Conservation (phyloP, 768 basidiomycete genomes). For the Amanita subjunquillea region DNA sequence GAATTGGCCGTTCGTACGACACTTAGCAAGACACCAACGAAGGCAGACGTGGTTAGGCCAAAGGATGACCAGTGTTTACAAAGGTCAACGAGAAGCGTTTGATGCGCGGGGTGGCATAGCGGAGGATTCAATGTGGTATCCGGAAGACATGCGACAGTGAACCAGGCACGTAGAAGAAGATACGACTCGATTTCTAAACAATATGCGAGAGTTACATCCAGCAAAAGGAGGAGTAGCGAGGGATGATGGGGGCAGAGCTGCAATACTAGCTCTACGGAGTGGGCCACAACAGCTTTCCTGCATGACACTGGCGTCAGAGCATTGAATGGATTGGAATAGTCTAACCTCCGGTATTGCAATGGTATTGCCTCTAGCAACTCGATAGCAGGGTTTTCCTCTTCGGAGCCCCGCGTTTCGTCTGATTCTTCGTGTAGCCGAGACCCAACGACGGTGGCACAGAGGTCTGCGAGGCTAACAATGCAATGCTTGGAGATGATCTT, state of each 20-base stretch:
- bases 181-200: constrained; percentile 32
- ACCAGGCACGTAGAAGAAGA: constrained; percentile 28
- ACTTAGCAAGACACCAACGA: constrained; percentile 20
- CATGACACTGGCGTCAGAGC: not conserved
- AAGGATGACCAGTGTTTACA: constrained; percentile 26
- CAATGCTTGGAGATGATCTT: constrained; percentile 12
- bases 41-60: constrained; percentile 16
- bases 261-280: constrained; percentile 40
- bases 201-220: constrained; percentile 40
- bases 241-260: constrained; percentile 33
- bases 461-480: constrained; percentile 24
- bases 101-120: constrained; percentile 34
- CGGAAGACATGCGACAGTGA: constrained; percentile 26
- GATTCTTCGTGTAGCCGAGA: constrained; percentile 26
- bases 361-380: constrained; percentile 44
- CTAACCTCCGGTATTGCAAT: constrained; percentile 39
- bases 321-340: not conserved
- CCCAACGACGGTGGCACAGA: constrained; percentile 41
- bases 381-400: constrained; percentile 17
- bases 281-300: constrained; percentile 40
- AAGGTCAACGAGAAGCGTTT: constrained; percentile 35
- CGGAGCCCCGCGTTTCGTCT: constrained; percentile 9
- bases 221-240: constrained; percentile 36
- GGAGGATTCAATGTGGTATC: constrained; percentile 13
- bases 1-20: constrained; percentile 12